Base-by-base conservation (phyloP, 2,329 filamentous ascomycete genomes). In the Fusarium poae region DNA sequence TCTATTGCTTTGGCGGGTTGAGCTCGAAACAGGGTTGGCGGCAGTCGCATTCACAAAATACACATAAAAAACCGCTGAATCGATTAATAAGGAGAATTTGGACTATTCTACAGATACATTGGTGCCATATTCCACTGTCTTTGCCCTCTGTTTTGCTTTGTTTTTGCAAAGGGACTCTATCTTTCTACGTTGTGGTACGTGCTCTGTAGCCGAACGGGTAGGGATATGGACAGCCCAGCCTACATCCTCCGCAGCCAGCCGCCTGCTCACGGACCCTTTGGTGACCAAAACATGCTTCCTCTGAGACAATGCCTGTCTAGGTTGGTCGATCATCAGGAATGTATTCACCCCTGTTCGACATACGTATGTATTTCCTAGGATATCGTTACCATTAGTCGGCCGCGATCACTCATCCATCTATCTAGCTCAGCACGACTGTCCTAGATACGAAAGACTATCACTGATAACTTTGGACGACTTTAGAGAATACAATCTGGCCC, bases 271-370 rank as follows among this genome's bases (percentile, higher is more conserved):
- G 72, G 72, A 40, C 71, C 72, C 53, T 21, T 13, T 9, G 27
- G 53, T 74, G 72, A 60, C 52, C 72, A 66, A 60, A 60, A 71
- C 72, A 68, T 62, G 13, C 48, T 57, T 37, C 30, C 44, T 54
- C 55, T 71, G 62, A 73, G 70, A 72, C 71, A 71, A 60, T 67
- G 62, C 71, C 67, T 72, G 61, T 50, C 57, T 60, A 57, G 65
- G 71, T 70, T 55, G 58, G 72, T 68, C 63, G 72, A 74, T 74
- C 72, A 71, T 67, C 62, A 65, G 58, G 46, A 62, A 57, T 51
- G 45, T 46, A 55, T 62, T 65, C 57, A 40, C 23, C 60, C 55
- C 59, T 53, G 39, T 59, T 71, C 55, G 48, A 64, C 42, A 45
- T 35, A 16, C 50, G 40, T 64, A 54, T 49, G 40, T 64, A 54